Conservation (phyloP, 257 asterid genomes). For the Jasminum sambac region DNA sequence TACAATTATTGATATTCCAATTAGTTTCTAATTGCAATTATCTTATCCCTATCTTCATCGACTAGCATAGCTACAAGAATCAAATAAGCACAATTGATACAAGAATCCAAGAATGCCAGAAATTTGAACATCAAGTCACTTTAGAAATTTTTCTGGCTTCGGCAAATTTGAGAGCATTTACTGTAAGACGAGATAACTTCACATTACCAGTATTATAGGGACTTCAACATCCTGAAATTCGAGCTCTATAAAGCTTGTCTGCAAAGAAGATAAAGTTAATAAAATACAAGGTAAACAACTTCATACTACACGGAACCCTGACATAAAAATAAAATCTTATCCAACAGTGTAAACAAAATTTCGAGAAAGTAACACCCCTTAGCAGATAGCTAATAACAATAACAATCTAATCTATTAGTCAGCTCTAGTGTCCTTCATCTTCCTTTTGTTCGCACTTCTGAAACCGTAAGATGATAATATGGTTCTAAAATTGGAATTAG, state of each 20-base stretch:
- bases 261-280: slow-evolving; percentile 26
- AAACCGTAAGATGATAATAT: slow-evolving; percentile 9
- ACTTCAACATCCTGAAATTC: slow-evolving; percentile 54
- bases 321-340: background rate
- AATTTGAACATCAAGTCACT: background rate
- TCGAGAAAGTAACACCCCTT: background rate
- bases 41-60: background rate
- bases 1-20: background rate
- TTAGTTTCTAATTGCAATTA: background rate
- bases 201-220: slow-evolving; percentile 74
- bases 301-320: slow-evolving; percentile 1
- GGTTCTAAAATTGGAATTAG: slow-evolving; percentile 9
- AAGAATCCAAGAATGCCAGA: slow-evolving; percentile 7
- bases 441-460: background rate
- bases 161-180: background rate
- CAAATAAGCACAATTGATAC: slow-evolving; percentile 4
- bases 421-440: background rate
- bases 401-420: background rate
- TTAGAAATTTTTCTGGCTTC: slow-evolving; percentile 13
- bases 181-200: slow-evolving; percentile 9
- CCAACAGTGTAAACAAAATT: slow-evolving; percentile 7
- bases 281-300: background rate
- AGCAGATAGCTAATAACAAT: background rate
- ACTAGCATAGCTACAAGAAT: background rate
- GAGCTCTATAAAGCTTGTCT: slow-evolving; percentile 73